Evolutionary conservation across 2,329 filamentous ascomycete genomes (phyloP).

Genomic region (Beauveria sp.): DNA sequence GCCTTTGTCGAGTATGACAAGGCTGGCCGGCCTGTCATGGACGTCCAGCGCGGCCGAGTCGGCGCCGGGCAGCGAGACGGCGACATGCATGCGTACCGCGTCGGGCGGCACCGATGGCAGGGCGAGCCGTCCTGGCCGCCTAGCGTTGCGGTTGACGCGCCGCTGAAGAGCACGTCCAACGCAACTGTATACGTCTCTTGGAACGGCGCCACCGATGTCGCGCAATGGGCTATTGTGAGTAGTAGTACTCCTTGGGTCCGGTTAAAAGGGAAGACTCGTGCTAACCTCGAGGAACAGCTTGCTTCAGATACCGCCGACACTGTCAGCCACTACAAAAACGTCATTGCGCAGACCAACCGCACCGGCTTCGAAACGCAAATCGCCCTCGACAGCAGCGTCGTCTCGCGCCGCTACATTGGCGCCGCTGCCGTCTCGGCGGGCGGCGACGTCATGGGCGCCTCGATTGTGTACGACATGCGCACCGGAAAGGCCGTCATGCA

Average conservation of each 20-base stretch:
- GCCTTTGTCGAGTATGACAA: constrained; percentile 21
- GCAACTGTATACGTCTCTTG: constrained; percentile 22
- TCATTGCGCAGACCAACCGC: constrained; percentile 18
- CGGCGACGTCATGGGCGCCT: constrained; percentile 20
- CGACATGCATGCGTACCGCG: constrained; percentile 24
- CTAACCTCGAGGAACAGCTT: constrained; percentile 17
- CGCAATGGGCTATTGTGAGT: constrained; percentile 22
- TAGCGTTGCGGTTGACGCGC: constrained; percentile 20
- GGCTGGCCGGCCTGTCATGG: constrained; percentile 19
- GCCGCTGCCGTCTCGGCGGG: constrained; percentile 18
- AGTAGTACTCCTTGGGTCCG: too few relatives aligned
- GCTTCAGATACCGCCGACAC: constrained; percentile 16
- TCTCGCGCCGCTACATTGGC: constrained; percentile 18
- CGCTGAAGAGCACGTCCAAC: constrained; percentile 17
- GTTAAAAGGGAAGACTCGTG: too few relatives aligned
- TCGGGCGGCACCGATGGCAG: constrained; percentile 20
- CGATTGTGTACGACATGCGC: constrained; percentile 20
- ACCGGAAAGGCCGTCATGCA: constrained; percentile 19
- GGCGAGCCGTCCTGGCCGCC: constrained; percentile 23
- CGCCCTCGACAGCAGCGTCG: constrained; percentile 12
- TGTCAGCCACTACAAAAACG: constrained; percentile 17
- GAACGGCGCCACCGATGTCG: constrained; percentile 25
- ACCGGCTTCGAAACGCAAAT: constrained; percentile 22
- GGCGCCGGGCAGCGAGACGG: constrained; percentile 14
- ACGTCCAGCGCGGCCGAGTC: constrained; percentile 19